Evolutionary conservation across 1,139 yeast genomes (phyloP), one percentile per base, ranked within the genome.

Genomic region (Blastobotrys capitulatus): DNA sequence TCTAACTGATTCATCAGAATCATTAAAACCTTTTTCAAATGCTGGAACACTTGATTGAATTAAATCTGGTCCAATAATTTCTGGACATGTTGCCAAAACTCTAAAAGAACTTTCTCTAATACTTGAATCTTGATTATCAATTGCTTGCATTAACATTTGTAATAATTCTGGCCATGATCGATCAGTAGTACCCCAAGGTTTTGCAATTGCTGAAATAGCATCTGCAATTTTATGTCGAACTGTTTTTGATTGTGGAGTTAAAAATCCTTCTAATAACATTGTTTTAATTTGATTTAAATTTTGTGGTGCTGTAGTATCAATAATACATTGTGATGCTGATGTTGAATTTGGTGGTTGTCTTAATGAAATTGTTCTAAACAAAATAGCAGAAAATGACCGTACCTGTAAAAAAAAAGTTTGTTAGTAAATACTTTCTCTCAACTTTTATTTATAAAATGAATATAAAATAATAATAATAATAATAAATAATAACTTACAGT

Each of bases 171-270:
- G 78, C 97, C 97, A 90, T 13, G 74, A 68, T 1, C 76, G 77
- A 25, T 73, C 72, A 15, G 73, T 73, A 15, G 22, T 26, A 51
- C 61, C 60, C 57, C 61, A 53, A 37, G 61, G 55, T 41, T 66
- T 62, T 7, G 96, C 95, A 38, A 92, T 80, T 67, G 90, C 97
- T 1, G 97, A 87, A 50, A 92, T 86, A 4, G 96, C 95, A 71
- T 92, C 98, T 4, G 96, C 83, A 49, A 92, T 74, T 65, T 92
- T 92, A 67, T 90, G 97, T 65, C 97, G 82, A 35, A 89, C 90
- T 55, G 77, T 79, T 53, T 79, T 79, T 20, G 85, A 73, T 63
- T 82, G 85, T 51, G 76, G 82, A 2, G 82, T 64, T 6, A 78
- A 65, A 58, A 92, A 87, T 12, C 97, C 97, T 49, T 77, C 76